Evolutionary conservation across 768 basidiomycete genomes (phyloP).

Genomic region (Mycena filopes): DNA sequence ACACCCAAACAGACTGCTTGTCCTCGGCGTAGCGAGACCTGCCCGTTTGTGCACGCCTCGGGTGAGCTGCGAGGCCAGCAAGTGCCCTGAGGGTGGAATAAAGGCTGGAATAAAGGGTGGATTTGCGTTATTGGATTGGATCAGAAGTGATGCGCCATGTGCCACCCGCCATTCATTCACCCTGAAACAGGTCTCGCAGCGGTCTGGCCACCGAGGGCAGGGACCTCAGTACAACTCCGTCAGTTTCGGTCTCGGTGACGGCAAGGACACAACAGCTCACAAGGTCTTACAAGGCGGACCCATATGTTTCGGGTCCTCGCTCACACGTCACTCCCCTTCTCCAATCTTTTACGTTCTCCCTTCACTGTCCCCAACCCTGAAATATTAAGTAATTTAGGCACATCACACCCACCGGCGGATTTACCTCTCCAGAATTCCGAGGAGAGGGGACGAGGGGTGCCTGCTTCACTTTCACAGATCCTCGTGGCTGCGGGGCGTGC

Average conservation of each 20-base stretch:
- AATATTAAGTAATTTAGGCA: conserved; percentile 17
- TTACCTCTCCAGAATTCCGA: conserved; percentile 12
- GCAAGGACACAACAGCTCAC: neutral
- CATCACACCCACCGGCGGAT: conserved; percentile 26
- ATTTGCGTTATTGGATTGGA: too few species aligned
- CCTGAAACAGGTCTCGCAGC: too few species aligned
- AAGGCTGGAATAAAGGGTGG: too few species aligned
- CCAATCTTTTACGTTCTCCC: conserved; percentile 8
- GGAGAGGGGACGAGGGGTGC: conserved; percentile 11
- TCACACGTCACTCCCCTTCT: too few species aligned
- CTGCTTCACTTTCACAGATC: conserved; percentile 15
- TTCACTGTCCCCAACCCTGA: conserved; percentile 19
- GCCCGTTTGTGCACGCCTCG: neutral
- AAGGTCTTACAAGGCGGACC: conserved; percentile 12
- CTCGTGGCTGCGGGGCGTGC: neutral
- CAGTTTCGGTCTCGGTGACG: neutral
- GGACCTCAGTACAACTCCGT: neutral
- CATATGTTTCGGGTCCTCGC: conserved; percentile 9
- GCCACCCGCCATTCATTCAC: too few species aligned
- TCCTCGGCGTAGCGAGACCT: neutral
- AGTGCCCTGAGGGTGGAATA: too few species aligned
- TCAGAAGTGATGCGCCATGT: too few species aligned
- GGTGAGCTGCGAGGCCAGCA: neutral
- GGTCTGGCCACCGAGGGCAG: too few species aligned
- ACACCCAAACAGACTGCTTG: neutral